Evolutionary conservation across 129 eudicot genomes (phyloP).

Genomic region (Ambrosia artemisiifolia): DNA sequence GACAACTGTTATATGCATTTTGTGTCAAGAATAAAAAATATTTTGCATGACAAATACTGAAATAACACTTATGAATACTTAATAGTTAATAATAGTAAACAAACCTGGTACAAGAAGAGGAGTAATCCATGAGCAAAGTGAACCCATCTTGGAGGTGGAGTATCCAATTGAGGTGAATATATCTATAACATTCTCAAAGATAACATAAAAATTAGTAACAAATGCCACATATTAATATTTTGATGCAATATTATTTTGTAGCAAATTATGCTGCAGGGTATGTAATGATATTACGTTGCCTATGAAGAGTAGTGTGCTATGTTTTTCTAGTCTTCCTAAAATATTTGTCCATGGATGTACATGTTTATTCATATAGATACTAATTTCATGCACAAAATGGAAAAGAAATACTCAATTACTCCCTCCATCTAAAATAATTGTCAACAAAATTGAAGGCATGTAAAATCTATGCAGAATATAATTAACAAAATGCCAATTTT

Average conservation of each 20-base stretch:
- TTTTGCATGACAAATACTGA: not conserved
- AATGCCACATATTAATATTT: not conserved
- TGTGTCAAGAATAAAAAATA: not conserved
- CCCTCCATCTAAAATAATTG: not conserved
- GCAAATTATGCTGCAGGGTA: not conserved
- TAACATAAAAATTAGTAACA: not conserved
- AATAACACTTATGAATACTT: not conserved
- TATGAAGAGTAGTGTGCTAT: not conserved
- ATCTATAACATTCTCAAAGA: conserved; percentile 45
- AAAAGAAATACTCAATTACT: not conserved
- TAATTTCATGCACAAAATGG: not conserved
- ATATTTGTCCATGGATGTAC: not conserved
- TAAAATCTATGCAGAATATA: not conserved
- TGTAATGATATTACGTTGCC: not conserved
- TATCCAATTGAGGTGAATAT: conserved; percentile 90
- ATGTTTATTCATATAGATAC: conserved; percentile 1
- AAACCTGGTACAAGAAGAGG: conserved; percentile 92
- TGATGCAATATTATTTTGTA: not conserved
- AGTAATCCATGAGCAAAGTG: conserved; percentile 88
- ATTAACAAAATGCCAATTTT: not conserved
- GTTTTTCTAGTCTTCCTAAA: not conserved
- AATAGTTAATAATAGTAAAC: conserved; percentile 11
- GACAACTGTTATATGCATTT: not conserved
- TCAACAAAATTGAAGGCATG: not conserved
- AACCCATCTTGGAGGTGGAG: conserved; percentile 99